Evolutionary conservation across 371 early-diverging fungal species (phyloP).

Genomic region (Syncephalis fuscata): DNA sequence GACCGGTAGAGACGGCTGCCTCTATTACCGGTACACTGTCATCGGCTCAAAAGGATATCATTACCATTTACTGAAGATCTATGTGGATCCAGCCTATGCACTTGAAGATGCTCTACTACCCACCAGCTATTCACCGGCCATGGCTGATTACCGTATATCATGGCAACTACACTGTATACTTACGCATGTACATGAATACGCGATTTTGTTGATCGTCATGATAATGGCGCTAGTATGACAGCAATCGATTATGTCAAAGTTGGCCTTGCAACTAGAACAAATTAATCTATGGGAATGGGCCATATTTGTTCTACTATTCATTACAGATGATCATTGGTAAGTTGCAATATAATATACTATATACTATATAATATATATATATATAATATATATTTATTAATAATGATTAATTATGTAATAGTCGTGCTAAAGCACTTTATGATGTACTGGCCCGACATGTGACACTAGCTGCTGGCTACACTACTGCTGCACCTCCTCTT

Average conservation of each 20-base stretch:
- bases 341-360: too few species aligned
- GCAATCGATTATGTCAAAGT: slow-evolving; percentile 23
- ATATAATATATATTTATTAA: too few species aligned
- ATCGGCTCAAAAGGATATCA: slow-evolving; percentile 22
- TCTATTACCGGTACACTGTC: background rate
- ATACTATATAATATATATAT: too few species aligned
- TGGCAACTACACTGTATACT: slow-evolving; percentile 43
- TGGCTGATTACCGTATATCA: slow-evolving; percentile 32
- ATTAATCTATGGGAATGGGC: slow-evolving; percentile 61
- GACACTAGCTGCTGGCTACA: slow-evolving; percentile 5
- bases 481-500: slow-evolving; percentile 1
- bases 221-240: slow-evolving; percentile 7
- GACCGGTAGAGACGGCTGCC: background rate
- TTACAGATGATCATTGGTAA: slow-evolving; percentile 20
- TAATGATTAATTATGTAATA: too few species aligned
- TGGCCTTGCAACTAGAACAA: slow-evolving; percentile 38
- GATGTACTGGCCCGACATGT: slow-evolving; percentile 8
- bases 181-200: slow-evolving; percentile 16
- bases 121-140: slow-evolving; percentile 18
- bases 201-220: slow-evolving; percentile 16
- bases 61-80: slow-evolving; percentile 39
- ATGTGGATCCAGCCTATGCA: slow-evolving; percentile 14
- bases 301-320: slow-evolving; percentile 32
- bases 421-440: slow-evolving; percentile 9
- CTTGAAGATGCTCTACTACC: slow-evolving; percentile 36